These are phyloP conservation scores for Phytophthora lateralis DNA, from an alignment of 352 stramenopile genomes.

Conservation along the genomic window DNA sequence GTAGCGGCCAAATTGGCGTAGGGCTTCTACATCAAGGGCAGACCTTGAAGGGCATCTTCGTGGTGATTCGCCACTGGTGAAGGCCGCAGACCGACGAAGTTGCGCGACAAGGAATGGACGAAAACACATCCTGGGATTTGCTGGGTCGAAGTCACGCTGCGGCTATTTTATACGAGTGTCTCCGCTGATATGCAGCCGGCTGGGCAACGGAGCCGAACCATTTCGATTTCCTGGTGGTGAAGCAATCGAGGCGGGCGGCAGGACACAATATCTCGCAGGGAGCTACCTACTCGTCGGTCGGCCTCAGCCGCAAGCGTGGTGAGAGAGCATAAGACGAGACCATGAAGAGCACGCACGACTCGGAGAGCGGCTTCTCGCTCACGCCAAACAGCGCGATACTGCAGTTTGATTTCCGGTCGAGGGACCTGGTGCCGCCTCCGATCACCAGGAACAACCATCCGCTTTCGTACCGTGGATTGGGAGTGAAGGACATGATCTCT, in stretches of 20 bases:
- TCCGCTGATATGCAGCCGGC: constrained; percentile 20
- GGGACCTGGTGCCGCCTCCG: constrained; percentile 16
- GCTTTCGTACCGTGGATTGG: constrained; percentile 35
- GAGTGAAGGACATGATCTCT: constrained; percentile 55
- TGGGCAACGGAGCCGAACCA: constrained; percentile 33
- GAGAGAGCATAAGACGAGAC: constrained; percentile 6
- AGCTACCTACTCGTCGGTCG: constrained; percentile 8
- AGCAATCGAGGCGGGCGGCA: constrained; percentile 10
- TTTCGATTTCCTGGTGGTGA: constrained; percentile 25
- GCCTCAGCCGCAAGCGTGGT: constrained; percentile 13
- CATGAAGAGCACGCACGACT: constrained; percentile 39
- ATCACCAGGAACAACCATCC: constrained; percentile 11
- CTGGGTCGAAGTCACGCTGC: constrained; percentile 10
- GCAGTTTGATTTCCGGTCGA: constrained; percentile 38
- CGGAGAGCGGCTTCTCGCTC: constrained; percentile 42
- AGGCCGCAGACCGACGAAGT: background rate
- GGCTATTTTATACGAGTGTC: constrained; percentile 1
- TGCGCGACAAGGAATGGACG: constrained; percentile 11
- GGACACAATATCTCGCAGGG: constrained; percentile 20
- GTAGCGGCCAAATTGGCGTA: background rate
- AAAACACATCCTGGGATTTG: constrained; percentile 23
- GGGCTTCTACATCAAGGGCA: background rate
- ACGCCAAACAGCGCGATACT: constrained; percentile 35
- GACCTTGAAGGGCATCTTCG: background rate
- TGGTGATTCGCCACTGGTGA: too few species aligned